Evolutionary conservation across 2,329 filamentous ascomycete genomes (phyloP), one percentile per base, ranked within the genome.

Genomic region (Aspergillus fructus): DNA sequence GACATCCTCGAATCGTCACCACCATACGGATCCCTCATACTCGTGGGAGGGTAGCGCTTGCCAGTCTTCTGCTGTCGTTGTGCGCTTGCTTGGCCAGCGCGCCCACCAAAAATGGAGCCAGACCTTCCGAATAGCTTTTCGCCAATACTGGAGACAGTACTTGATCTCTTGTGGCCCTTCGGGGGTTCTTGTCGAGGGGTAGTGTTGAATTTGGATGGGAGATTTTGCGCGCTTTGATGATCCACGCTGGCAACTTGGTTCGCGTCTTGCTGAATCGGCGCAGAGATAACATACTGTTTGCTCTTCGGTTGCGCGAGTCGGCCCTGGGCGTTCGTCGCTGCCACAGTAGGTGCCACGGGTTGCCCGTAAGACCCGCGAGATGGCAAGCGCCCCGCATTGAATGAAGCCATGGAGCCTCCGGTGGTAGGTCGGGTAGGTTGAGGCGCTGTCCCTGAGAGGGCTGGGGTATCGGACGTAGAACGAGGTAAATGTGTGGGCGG

Each of bases 281-380:
- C 81, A 19, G 89, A 89, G 33, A 93, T 91, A 49, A 85, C 84
- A 70, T 92, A 91, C 62, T 85, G 85, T 68, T 88, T 85, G 62
- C 82, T 78, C 72, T 83, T 85, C 11, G 90, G 90, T 71, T 96
- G 93, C 63, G 94, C 90, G 67, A 97, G 91, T 62, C 89, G 89
- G 62, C 92, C 93, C 72, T 96, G 90, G 4, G 85, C 92, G 73
- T 94, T 96, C 52, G 92, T 94, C 65, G 89, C 88, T 49, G 92
- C 92, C 59, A 97, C 88, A 48, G 91, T 86, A 30, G 94, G 93
- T 55, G 91, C 91, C 46, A 88, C 88, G 49, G 93, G 94, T 74
- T 96, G 91, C 63, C 91, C 91, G 73, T 97, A 97, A 57, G 90
- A 89, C 72, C 89, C 83, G 62, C 89, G 85, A 64, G 88, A 91